Evolutionary conservation across 805 yeast species (phyloP).

Genomic region (Candida methanosorbosa): DNA sequence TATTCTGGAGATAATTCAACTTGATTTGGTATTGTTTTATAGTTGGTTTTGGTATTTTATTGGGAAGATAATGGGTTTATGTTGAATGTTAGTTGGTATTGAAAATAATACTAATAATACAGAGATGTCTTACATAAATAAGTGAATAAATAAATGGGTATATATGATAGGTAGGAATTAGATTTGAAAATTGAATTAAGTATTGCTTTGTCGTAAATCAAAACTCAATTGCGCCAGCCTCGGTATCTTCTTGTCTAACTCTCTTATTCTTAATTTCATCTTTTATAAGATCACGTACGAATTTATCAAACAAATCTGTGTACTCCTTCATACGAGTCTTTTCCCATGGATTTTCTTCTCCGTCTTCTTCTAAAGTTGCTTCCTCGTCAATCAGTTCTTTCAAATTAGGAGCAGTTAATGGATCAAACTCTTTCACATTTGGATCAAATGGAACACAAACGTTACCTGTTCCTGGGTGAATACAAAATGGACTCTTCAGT

Average conservation of each 20-base stretch:
- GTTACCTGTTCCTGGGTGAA: constrained; percentile 93
- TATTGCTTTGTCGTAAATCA: no score
- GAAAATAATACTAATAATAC: no score
- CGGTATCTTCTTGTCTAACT: constrained; percentile 19
- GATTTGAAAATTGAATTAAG: no score
- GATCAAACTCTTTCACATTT: constrained; percentile 50
- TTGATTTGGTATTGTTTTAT: constrained; percentile 8
- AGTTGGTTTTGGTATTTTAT: constrained; percentile 3
- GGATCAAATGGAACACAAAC: constrained; percentile 87
- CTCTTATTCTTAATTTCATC: constrained; percentile 41
- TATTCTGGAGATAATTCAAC: constrained; percentile 8
- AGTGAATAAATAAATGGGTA: neutral
- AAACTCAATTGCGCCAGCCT: no score
- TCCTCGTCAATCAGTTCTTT: constrained; percentile 55
- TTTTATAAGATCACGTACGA: constrained; percentile 47
- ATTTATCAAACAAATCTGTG: constrained; percentile 54
- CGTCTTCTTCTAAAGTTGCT: constrained; percentile 33
- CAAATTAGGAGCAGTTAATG: constrained; percentile 72
- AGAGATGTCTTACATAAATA: neutral
- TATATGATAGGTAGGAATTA: neutral
- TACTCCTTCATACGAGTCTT: constrained; percentile 26
- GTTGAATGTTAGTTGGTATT: no score
- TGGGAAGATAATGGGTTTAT: neutral
- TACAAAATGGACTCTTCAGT: constrained; percentile 92
- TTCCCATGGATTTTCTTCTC: constrained; percentile 2